phyloP scores from a whole-genome alignment of 176 grass and related monocot genomes.

The Oryza meridionalis region DNA sequence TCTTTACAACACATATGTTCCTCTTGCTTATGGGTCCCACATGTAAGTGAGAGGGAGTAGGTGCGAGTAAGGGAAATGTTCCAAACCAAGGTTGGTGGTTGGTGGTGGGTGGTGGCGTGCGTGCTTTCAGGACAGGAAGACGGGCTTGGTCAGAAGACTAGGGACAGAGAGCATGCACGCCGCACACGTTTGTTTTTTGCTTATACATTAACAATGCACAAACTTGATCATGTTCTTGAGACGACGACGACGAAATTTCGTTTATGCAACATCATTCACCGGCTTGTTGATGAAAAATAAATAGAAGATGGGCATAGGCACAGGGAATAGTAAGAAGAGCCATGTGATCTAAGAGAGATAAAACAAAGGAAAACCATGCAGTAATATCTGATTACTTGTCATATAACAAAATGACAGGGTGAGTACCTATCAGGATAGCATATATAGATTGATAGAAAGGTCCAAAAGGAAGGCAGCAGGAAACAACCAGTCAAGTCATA shows the following conservation, averaged over 20 bases:
- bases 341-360: no score
- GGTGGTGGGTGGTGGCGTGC: neutral
- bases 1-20: no score
- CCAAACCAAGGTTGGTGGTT: no score
- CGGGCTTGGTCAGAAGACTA: neutral
- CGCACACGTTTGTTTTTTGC: neutral
- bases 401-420: neutral
- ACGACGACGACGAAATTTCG: no score
- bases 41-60: constrained; percentile 1
- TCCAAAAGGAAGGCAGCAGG: neutral
- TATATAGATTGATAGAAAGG: neutral
- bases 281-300: no score
- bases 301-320: neutral
- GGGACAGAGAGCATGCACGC: neutral
- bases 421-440: neutral
- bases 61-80: neutral
- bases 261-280: no score
- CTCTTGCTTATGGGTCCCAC: neutral
- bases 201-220: neutral
- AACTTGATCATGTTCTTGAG: neutral
- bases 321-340: no score
- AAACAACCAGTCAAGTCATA: neutral
- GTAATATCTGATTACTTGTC: neutral
- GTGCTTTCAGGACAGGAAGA: neutral
- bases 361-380: no score